Conservation (phyloP, 2,329 filamentous ascomycete genomes). For the Alternaria dauci region DNA sequence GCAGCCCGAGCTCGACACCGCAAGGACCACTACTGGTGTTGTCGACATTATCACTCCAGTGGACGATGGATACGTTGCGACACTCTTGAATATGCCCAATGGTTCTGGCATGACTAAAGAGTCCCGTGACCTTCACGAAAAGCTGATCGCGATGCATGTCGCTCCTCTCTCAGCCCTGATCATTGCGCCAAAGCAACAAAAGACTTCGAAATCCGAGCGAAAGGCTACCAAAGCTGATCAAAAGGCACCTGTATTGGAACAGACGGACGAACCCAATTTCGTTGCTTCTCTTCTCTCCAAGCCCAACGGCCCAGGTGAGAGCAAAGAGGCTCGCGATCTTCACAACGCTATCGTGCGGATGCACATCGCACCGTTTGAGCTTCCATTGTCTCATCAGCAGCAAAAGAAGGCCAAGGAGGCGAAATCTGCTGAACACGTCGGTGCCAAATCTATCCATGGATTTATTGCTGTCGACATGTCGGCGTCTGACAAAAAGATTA, state of each 20-base stretch:
- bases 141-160: background rate
- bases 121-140: background rate
- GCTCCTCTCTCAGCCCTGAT: background rate
- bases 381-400: background rate
- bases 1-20: background rate
- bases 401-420: background rate
- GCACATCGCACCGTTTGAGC: background rate
- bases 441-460: background rate
- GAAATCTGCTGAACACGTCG: background rate
- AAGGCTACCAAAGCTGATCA: background rate
- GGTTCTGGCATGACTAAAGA: background rate
- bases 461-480: background rate
- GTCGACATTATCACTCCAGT: too few relatives aligned
- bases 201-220: background rate
- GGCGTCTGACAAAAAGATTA: background rate
- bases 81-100: background rate
- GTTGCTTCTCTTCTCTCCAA: background rate
- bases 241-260: background rate
- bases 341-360: background rate
- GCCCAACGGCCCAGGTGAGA: background rate
- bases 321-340: background rate
- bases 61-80: background rate
- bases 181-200: background rate
- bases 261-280: background rate
- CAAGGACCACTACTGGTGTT: background rate